Conservation (phyloP, 768 basidiomycete species). For the Amanita pallidorosea region DNA sequence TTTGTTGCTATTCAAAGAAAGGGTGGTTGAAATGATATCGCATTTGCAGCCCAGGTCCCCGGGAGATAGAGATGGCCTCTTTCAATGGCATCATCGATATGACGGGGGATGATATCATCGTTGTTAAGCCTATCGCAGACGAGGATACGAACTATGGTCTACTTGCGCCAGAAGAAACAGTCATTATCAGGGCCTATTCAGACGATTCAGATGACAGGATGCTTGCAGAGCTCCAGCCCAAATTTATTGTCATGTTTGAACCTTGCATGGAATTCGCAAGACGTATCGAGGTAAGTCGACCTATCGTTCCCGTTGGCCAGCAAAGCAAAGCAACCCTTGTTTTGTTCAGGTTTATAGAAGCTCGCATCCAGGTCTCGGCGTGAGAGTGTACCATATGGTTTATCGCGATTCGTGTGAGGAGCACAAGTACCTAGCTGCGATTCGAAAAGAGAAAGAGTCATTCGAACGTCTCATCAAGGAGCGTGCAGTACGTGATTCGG, state of each 20-base stretch:
- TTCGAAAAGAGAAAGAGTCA: conserved; percentile 86
- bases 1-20: background rate
- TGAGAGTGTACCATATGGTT: conserved; percentile 93
- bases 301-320: background rate
- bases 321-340: background rate
- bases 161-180: conserved; percentile 63
- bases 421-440: conserved; percentile 84
- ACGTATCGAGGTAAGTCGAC: conserved; percentile 65
- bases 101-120: conserved; percentile 16
- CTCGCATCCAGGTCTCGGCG: conserved; percentile 68
- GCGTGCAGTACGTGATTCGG: conserved; percentile 53
- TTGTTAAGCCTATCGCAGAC: conserved; percentile 29
- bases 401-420: conserved; percentile 92
- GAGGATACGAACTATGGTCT: conserved; percentile 70
- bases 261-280: conserved; percentile 90
- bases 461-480: conserved; percentile 92
- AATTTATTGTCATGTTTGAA: conserved; percentile 93
- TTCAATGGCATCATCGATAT: conserved; percentile 9
- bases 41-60: conserved; percentile 23
- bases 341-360: conserved; percentile 68
- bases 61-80: conserved; percentile 1
- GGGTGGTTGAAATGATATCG: background rate
- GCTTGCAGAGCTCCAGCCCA: conserved; percentile 77
- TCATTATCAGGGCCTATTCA: conserved; percentile 79
- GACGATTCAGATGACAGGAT: conserved; percentile 90